Conservation (phyloP, 345 rosid species). For the Kernera saxatilis region DNA sequence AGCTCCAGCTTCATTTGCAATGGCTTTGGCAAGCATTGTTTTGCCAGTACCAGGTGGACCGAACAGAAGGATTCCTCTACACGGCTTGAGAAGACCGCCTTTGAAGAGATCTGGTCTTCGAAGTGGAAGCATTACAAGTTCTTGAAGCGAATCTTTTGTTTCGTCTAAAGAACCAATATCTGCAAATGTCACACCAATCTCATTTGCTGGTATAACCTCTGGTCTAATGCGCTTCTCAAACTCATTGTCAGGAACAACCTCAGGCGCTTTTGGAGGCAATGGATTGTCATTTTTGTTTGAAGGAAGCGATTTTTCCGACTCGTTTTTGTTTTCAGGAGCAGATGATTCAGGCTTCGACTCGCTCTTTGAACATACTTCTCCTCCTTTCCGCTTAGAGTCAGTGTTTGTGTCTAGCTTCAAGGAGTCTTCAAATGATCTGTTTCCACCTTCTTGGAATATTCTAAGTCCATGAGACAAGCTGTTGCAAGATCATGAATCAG, state of each 20-base stretch:
- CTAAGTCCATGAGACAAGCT: conserved; percentile 94
- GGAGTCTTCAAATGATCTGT: conserved; percentile 53
- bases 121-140: conserved; percentile 97
- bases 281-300: conserved; percentile 64
- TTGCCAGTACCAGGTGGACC: conserved; percentile 99
- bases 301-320: conserved; percentile 56
- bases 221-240: conserved; percentile 53
- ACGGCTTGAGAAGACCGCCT: conserved; percentile 96
- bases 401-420: conserved; percentile 73
- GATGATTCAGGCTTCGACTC: conserved; percentile 47
- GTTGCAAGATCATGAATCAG: conserved; percentile 21
- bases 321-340: conserved; percentile 50
- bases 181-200: conserved; percentile 93
- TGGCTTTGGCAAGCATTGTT: conserved; percentile 99
- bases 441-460: conserved; percentile 80
- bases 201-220: conserved; percentile 76
- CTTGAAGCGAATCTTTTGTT: conserved; percentile 91
- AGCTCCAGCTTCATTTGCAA: conserved; percentile 98
- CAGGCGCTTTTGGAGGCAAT: conserved; percentile 59
- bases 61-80: conserved; percentile 89
- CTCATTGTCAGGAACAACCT: conserved; percentile 87
- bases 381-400: conserved; percentile 57
- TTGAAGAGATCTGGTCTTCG: conserved; percentile 92
- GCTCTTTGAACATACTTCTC: conserved; percentile 50
- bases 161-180: conserved; percentile 93